These are phyloP conservation scores for Yarrowia sp. DNA, from an alignment of 805 yeast species.

Conservation along the genomic window DNA sequence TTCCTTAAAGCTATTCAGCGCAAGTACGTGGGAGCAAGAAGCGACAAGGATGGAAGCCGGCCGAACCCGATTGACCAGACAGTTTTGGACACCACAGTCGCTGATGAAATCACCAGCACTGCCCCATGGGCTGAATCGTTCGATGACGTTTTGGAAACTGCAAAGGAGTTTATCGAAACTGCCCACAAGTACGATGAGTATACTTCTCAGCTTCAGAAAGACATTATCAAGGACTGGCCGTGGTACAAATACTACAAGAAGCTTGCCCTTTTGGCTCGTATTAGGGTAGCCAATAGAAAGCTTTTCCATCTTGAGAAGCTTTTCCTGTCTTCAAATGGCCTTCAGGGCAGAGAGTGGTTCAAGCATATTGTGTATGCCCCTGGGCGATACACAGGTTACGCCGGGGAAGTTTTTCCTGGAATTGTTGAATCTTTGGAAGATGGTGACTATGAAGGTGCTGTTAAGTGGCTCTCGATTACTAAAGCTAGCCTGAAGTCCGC, in stretches of 20 bases:
- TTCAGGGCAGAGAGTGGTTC: constrained; percentile 62
- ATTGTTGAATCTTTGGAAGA: constrained; percentile 63
- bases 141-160: constrained; percentile 8
- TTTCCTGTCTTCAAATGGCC: constrained; percentile 58
- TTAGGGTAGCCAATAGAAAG: constrained; percentile 52
- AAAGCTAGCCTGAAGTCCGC: constrained; percentile 26
- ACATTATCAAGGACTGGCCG: constrained; percentile 71
- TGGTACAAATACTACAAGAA: constrained; percentile 62
- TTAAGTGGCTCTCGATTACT: constrained; percentile 53
- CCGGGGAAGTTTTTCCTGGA: constrained; percentile 65
- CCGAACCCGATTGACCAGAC: not conserved
- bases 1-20: constrained; percentile 53
- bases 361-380: constrained; percentile 66
- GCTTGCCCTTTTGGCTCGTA: constrained; percentile 43
- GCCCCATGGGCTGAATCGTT: constrained; percentile 19
- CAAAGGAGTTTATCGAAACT: constrained; percentile 44
- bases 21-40: constrained; percentile 50
- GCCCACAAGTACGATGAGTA: constrained; percentile 59
- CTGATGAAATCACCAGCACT: not conserved
- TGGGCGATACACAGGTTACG: constrained; percentile 66
- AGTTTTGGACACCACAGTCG: not conserved
- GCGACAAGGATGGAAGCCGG: constrained; percentile 35
- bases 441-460: constrained; percentile 50
- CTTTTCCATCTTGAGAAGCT: constrained; percentile 56
- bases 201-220: constrained; percentile 56